Evolutionary conservation across 768 basidiomycete species (phyloP).

Genomic region (Rhizopogon vinicolor): DNA sequence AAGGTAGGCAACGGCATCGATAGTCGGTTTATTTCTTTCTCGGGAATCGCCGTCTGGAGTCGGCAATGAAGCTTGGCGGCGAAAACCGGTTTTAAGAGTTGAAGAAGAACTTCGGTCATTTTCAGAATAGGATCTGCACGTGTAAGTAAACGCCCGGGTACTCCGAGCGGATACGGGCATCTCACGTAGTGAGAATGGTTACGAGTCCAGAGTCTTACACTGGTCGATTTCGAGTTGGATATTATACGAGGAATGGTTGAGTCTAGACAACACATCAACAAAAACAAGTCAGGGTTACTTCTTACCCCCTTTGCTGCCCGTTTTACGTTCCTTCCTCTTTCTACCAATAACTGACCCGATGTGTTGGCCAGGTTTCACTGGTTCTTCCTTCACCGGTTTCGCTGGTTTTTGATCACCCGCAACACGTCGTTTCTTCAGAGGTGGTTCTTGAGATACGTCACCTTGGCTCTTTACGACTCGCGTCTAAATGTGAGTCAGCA

Average conservation of each 20-base stretch:
- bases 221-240: neutral
- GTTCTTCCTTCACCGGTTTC: conserved; percentile 18
- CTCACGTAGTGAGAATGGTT: too few relatives aligned
- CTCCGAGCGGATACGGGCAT: too few relatives aligned
- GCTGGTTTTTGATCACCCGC: conserved; percentile 16
- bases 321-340: conserved; percentile 70
- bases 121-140: too few relatives aligned
- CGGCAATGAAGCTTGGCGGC: too few relatives aligned
- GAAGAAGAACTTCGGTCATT: too few relatives aligned
- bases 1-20: too few relatives aligned
- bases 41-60: too few relatives aligned
- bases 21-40: too few relatives aligned
- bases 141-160: too few relatives aligned
- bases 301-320: conserved; percentile 9
- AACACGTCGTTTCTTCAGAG: conserved; percentile 37
- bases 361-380: conserved; percentile 31
- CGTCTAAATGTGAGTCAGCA: neutral
- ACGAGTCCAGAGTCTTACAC: neutral
- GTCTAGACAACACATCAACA: too few relatives aligned
- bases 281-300: neutral
- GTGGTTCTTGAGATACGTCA: conserved; percentile 24
- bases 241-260: neutral
- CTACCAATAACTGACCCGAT: conserved; percentile 75
- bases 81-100: too few relatives aligned
- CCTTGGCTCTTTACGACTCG: conserved; percentile 7